Evolutionary conservation across 1,139 yeast species (phyloP).

Genomic region (Zygotorulaspora mrakii): DNA sequence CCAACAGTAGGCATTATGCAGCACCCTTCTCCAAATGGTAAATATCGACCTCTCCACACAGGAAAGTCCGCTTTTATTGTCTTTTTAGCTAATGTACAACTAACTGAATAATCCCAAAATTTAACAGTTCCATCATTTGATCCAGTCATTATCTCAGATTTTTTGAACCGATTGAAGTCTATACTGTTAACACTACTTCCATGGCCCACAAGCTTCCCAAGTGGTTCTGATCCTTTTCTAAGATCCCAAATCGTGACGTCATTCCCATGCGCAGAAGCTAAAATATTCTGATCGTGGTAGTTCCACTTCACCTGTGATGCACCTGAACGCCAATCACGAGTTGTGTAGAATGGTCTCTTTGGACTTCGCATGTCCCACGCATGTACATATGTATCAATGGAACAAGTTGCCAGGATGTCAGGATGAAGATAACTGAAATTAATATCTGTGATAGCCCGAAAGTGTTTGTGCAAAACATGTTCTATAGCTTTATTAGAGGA

Average conservation of each 20-base stretch:
- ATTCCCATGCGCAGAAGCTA: conserved; percentile 85
- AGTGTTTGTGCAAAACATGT: conserved; percentile 82
- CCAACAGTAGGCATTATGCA: conserved; percentile 89
- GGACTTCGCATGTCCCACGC: conserved; percentile 92
- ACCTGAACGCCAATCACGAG: conserved; percentile 93
- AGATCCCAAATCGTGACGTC: conserved; percentile 82
- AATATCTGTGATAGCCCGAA: conserved; percentile 91
- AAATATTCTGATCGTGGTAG: conserved; percentile 62
- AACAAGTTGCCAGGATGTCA: conserved; percentile 87
- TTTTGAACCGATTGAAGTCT: conserved; percentile 65
- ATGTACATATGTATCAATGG: conserved; percentile 81
- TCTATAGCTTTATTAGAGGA: conserved; percentile 77
- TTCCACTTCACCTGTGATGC: conserved; percentile 97
- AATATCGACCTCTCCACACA: conserved; percentile 77
- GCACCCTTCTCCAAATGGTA: conserved; percentile 91
- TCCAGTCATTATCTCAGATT: conserved; percentile 64
- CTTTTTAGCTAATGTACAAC: conserved; percentile 47
- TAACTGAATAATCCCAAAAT: conserved; percentile 65
- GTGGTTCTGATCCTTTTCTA: conserved; percentile 74
- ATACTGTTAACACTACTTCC: conserved; percentile 81
- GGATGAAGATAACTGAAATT: conserved; percentile 88
- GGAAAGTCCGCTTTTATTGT: conserved; percentile 75
- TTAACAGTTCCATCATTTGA: conserved; percentile 87
- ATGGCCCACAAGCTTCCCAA: conserved; percentile 69
- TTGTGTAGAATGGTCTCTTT: conserved; percentile 61